Evolutionary conservation across 495 filamentous ascomycete genomes (phyloP), one percentile per base, ranked within the genome.

Genomic region (Aspergillus funiculosus): DNA sequence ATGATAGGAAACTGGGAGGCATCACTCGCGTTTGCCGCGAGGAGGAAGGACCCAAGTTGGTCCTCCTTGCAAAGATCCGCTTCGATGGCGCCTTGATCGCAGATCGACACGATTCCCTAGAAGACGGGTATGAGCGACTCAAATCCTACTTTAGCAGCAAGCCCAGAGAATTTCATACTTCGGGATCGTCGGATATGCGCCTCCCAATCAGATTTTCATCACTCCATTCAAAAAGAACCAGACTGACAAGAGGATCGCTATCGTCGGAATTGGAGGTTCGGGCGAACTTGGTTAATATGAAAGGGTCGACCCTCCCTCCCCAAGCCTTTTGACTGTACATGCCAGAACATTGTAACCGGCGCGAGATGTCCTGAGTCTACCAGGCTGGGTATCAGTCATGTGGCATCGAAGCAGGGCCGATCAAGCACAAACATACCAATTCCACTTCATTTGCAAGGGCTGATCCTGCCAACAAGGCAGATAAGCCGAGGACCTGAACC

Each of bases 321-420:
- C 92, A 99, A 14, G 83, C 68, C 54, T 81, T 87, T 58, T 76
- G 82, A 63, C 83, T 90, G 68, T 97, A 99, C 92, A 99, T 97
- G 67, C 92, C 92, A 60, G 87, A 83, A 69, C 92, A 99, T 83
- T 85, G 78, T 68, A 95, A 87, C 53, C 78, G 68, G 64, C 88
- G 83, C 21, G 83, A 75, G 27, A 86, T 78, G 53, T 82, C 80
- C 60, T 92, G 74, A 63, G 85, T 80, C 84, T 89, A n/a, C 14
- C 17, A 31, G 20, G 43, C 37, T 17, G 24, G 28, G 58, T 38
- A 61, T 44, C 38, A 39, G 29, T 49, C 37, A 43, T 36, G 46
- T 28, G 30, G 21, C 5, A 15, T 19, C 11, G 31, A 28, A 17
- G n/a, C n/a, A n/a, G n/a, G n/a, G n/a, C n/a, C n/a, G n/a, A n/a